Conservation (phyloP, 768 basidiomycete species). For the Rhizopogon sp. region DNA sequence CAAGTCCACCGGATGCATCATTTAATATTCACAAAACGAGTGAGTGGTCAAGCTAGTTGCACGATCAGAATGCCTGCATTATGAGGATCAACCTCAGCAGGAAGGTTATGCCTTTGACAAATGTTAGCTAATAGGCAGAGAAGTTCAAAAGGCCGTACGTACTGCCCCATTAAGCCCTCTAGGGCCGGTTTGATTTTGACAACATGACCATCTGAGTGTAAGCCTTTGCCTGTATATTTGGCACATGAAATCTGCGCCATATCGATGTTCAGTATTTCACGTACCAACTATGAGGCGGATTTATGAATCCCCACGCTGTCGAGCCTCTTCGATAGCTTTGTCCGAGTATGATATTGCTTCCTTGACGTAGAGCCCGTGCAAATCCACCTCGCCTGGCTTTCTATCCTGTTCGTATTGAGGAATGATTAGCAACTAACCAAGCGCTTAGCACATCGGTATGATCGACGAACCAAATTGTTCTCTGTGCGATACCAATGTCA, state of each 20-base stretch:
- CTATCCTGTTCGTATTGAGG: constrained; percentile 43
- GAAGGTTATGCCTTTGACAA: constrained; percentile 57
- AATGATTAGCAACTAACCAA: neutral
- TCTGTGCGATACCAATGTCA: constrained; percentile 34
- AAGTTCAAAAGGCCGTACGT: constrained; percentile 10
- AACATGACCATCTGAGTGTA: constrained; percentile 71
- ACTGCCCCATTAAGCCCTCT: constrained; percentile 82
- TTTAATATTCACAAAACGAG: neutral
- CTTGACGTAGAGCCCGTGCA: constrained; percentile 92
- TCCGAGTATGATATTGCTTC: constrained; percentile 82
- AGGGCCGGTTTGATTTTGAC: constrained; percentile 93
- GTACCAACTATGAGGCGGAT: constrained; percentile 81
- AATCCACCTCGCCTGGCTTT: constrained; percentile 70
- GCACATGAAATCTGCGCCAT: neutral
- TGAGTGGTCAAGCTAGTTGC: constrained; percentile 24
- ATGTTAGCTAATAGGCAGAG: neutral
- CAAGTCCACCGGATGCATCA: neutral
- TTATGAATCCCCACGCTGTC: constrained; percentile 53
- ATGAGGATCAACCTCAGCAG: constrained; percentile 68
- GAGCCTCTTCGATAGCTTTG: constrained; percentile 61
- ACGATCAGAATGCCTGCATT: constrained; percentile 87
- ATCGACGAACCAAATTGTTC: constrained; percentile 60
- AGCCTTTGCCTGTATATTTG: constrained; percentile 61
- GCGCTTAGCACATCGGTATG: neutral
- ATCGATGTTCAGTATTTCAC: constrained; percentile 19